A percentile compares a stretch with the other conserved stretches of the same genome.
Evolutionary conservation across 805 yeast species (phyloP).

Genomic region (Candida xyloterini): DNA sequence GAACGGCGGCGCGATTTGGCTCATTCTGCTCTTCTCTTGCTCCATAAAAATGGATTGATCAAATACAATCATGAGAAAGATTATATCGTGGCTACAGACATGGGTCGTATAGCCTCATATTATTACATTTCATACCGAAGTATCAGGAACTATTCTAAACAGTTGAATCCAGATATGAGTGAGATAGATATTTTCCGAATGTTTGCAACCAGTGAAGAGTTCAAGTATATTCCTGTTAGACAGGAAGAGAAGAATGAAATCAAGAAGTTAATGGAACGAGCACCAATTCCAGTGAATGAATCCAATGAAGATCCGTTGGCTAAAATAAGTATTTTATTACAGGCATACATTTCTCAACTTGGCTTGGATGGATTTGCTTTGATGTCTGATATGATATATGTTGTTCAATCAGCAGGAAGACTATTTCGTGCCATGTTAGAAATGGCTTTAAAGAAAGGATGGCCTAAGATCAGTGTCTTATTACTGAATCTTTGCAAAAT

Average conservation of each 20-base stretch:
- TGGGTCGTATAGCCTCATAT: constrained; percentile 83
- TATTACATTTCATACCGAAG: constrained; percentile 79
- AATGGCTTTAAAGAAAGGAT: constrained; percentile 62
- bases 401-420: constrained; percentile 92
- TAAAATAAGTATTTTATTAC: constrained; percentile 76
- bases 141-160: constrained; percentile 60
- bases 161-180: constrained; percentile 60
- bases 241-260: constrained; percentile 83
- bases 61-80: constrained; percentile 54
- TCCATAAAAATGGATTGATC: constrained; percentile 57
- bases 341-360: constrained; percentile 79
- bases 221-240: constrained; percentile 76
- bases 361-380: constrained; percentile 84
- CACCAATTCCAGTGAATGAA: constrained; percentile 87
- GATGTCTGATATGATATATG: constrained; percentile 88
- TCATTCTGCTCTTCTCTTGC: constrained; percentile 68
- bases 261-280: constrained; percentile 59
- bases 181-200: constrained; percentile 74
- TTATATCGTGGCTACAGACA: constrained; percentile 52
- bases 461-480: constrained; percentile 62
- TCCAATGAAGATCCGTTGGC: constrained; percentile 65
- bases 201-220: constrained; percentile 82
- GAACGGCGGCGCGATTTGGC: constrained; percentile 62
- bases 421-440: constrained; percentile 82
- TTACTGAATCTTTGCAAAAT: constrained; percentile 69